Conservation (phyloP, 2,329 filamentous ascomycete genomes). For the Hypomyces perniciosus region DNA sequence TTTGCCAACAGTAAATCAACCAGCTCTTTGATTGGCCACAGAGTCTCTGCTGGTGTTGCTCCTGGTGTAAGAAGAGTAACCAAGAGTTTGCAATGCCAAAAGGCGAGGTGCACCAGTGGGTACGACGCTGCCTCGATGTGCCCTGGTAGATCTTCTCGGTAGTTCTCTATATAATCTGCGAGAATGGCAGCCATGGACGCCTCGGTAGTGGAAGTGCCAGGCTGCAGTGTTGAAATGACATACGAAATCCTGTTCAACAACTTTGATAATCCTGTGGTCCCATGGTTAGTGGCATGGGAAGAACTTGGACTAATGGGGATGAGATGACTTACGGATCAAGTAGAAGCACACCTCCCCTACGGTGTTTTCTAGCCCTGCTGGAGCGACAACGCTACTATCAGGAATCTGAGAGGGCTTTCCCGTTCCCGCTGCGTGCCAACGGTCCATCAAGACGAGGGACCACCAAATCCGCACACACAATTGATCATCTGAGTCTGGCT, state of each 20-base stretch:
- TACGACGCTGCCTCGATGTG: conserved; percentile 46
- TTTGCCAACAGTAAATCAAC: conserved; percentile 52
- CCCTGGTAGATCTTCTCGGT: conserved; percentile 57
- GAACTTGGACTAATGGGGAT: too few relatives aligned
- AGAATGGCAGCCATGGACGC: conserved; percentile 29
- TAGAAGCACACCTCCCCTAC: conserved; percentile 60
- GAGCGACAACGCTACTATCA: conserved; percentile 54
- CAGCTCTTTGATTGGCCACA: conserved; percentile 55
- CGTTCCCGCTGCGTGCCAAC: conserved; percentile 66
- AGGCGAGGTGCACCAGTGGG: conserved; percentile 58
- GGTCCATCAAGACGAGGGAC: conserved; percentile 64
- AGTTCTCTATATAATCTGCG: conserved; percentile 47
- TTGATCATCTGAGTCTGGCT: conserved; percentile 56
- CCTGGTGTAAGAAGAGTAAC: conserved; percentile 54
- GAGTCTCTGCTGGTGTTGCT: conserved; percentile 49
- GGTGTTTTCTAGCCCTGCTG: conserved; percentile 52
- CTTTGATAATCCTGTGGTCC: conserved; percentile 45
- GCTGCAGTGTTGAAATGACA: conserved; percentile 31
- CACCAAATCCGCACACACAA: conserved; percentile 64
- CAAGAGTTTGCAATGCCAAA: conserved; percentile 64
- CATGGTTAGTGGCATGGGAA: conserved; percentile 12
- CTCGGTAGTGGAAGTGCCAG: conserved; percentile 30
- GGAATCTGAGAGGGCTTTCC: conserved; percentile 57
- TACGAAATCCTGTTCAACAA: conserved; percentile 41
- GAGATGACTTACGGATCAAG: conserved; percentile 54